Evolutionary conservation across 176 grass and related monocot genomes (phyloP).

Genomic region (Triticum timopheevii): DNA sequence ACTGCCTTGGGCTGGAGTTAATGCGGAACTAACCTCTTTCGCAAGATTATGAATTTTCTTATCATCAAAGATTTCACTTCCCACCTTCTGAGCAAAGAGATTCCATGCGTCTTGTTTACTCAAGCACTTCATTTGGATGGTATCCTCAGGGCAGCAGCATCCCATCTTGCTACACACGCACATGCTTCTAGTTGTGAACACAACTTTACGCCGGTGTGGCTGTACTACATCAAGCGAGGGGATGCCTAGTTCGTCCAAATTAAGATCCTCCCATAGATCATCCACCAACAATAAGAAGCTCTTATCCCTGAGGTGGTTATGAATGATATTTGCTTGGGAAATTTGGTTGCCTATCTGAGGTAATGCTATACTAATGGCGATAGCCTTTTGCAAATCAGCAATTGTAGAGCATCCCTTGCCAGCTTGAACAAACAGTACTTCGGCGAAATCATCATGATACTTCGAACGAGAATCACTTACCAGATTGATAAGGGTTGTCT

Average conservation of each 20-base stretch:
- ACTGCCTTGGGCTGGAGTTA: not conserved
- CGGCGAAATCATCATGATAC: not conserved
- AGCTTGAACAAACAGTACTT: not conserved
- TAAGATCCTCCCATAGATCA: not conserved
- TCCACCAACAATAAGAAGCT: slow-evolving; percentile 1
- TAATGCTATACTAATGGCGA: not conserved
- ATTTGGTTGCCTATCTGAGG: not conserved
- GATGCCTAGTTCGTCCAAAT: not conserved
- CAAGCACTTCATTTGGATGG: slow-evolving; percentile 1
- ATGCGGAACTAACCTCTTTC: not conserved
- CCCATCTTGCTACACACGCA: not conserved
- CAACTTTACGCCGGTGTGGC: not conserved
- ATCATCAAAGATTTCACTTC: not conserved
- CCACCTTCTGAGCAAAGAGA: not conserved
- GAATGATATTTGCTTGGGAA: not conserved
- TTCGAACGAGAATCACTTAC: not conserved
- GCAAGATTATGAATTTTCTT: not conserved
- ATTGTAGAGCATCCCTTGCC: not conserved
- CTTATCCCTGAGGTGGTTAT: not conserved
- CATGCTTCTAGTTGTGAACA: not conserved
- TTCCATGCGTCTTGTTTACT: not conserved
- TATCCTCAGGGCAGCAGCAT: not conserved
- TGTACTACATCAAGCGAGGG: not conserved
- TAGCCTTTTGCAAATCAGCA: not conserved
- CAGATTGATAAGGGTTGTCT: not conserved